Evolutionary conservation across 2,329 filamentous ascomycete species (phyloP), one percentile per base, ranked within the genome.

Genomic region (Fusarium miscanthi): DNA sequence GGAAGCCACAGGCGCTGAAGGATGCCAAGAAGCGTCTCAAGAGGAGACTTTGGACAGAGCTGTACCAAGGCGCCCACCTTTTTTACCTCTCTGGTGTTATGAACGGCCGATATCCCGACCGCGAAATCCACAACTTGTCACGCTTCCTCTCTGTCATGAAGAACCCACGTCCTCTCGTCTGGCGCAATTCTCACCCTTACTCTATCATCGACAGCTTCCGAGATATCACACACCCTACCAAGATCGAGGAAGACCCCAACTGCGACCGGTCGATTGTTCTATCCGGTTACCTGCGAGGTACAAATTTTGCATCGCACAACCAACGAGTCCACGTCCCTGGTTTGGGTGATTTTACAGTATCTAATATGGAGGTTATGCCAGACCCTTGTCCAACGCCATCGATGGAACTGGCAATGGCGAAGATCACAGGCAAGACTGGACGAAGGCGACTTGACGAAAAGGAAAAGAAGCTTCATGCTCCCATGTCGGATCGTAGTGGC

Each of bases 131-230:
- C 84, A 99, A 99, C 79, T 83, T 99, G 59, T 97, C 94, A 19
- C 90, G 97, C 61, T 99, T 99, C 81, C 87, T 99, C 74, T 97
- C 94, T 25, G 94, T 99, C 74, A 99, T 99, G 97, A 99, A 99
- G 87, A 99, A 97, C 80, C 95, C 97, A 8, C 89, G 96, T 66
- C 96, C 96, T n/a, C 86, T 99, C 35, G 87, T 99, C 45, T 99
- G 96, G 95, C 89, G 97, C 66, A 99, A 99, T 81, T 93, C 94
- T 3, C 96, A 99, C 85, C 95, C 95, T 8, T 99, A 99, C 81
- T 91, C 94, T 64, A 86, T 99, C 60, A 93, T 96, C 65, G 96
- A 99, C 84, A 94, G 95, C 72, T 97, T 98, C 82, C 88, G 97
- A 76, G 96, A 99, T 81, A 91, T 99, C 59, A 99, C 96, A 0